Evolutionary conservation across 2,329 filamentous ascomycete genomes (phyloP), one percentile per base, ranked within the genome.

Genomic region (Diaporthe citri): DNA sequence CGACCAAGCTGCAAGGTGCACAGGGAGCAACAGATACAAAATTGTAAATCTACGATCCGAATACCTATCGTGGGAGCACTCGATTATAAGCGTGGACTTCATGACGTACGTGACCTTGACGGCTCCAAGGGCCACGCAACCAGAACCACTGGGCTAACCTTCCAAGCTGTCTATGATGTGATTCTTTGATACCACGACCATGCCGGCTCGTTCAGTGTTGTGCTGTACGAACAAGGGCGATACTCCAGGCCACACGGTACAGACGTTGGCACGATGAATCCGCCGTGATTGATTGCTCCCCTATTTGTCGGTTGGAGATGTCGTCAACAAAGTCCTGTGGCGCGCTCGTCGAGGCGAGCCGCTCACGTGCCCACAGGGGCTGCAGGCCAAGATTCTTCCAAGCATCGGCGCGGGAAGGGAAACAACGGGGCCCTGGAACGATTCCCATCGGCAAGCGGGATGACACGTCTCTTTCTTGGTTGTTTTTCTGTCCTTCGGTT

Each of bases 331-430:
- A 17, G 4, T 17, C 57, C 20, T 17, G 22, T 52, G n/a, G 64
- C 36, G 57, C 57, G n/a, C 34, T 60, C n/a, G 4, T 20, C 13
- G 57, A 43, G 39, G 36, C 39, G n/a, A 22, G 48, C 15, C 34
- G 17, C 48, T 41, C 46, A 55, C 34, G 64, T 55, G 34, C 22
- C 31, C 34, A 22, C 22, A 69, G 48, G 46, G 34, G 46, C 64
- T 69, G 64, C 64, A 55, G 34, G 64, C 64, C 64, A 69, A 69
- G 64, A 69, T 12, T 28, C 4, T 36, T 69, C 64, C 64, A 69
- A 69, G 64, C 64, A 69, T 69, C 48, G 64, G 64, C 46, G 34
- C 64, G 64, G 64, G 64, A 69, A 52, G 34, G 46, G 31, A 1
- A 67, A 36, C 62, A 39, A 67, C 62, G 34, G 36, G 31, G 22